Percentiles rank a stretch among this genome's conserved stretches.
phyloP scores from a whole-genome alignment of 2,329 filamentous ascomycete genomes.

The Cytospora schulzeri region DNA sequence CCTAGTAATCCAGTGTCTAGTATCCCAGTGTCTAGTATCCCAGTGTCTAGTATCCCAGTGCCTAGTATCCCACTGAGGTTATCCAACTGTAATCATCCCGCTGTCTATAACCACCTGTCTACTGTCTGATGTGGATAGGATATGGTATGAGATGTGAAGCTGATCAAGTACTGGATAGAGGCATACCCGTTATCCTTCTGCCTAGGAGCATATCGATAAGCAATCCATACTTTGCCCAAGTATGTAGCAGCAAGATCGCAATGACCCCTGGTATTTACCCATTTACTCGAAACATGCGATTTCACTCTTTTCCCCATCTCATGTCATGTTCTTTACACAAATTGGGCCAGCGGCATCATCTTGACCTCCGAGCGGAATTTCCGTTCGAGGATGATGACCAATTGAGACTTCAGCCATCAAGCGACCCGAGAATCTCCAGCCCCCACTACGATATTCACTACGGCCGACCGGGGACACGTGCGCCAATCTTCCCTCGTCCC shows the following conservation, averaged over 20 bases:
- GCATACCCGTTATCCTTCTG: not conserved
- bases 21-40: no score
- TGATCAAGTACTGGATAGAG: not conserved
- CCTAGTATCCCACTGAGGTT: no score
- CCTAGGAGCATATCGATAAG: not conserved
- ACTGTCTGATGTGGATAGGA: not conserved
- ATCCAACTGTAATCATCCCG: no score
- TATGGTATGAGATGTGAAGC: not conserved
- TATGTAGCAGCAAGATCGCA: not conserved
- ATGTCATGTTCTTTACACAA: not conserved
- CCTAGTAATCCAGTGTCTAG: no score
- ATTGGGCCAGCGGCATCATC: constrained; percentile 1
- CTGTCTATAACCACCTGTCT: not conserved
- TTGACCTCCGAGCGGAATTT: not conserved
- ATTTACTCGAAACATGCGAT: constrained; percentile 1
- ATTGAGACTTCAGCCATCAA: not conserved
- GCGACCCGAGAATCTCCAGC: not conserved
- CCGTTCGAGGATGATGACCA: constrained; percentile 23
- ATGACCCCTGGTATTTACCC: not conserved
- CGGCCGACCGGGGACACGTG: constrained; percentile 13
- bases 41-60: no score
- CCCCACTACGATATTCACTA: constrained; percentile 11
- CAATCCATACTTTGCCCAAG: not conserved
- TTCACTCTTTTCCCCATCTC: constrained; percentile 4
- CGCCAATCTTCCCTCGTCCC: not conserved